Base-by-base conservation (phyloP, 2,329 filamentous ascomycete species). In the Davidsoniella neocaledoniae region DNA sequence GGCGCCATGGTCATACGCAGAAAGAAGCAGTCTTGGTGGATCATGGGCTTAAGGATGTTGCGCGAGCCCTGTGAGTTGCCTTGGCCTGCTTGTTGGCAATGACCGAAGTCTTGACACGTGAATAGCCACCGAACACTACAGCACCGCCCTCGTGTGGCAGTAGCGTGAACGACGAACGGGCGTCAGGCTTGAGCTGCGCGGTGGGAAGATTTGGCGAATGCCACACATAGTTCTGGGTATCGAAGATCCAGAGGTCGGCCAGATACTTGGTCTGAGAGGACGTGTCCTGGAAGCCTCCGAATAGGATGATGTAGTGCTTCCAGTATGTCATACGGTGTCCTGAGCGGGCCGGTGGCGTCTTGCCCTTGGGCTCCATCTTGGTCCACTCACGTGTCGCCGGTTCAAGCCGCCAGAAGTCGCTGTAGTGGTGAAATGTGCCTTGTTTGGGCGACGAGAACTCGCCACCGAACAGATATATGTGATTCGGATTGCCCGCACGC, bases 341-440 rank as follows among this genome's bases (percentile, higher is more conserved):
- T 62, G 85, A 93, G 56, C 91, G 73, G 2, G 90, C 87, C 2
- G 86, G 82, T 38, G 90, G 90, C 36, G 74, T 74, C 63, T 84
- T 85, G 52, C 84, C 84, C 68, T 76, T 77, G 58, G 72, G 73
- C 63, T 98, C 91, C 33, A 98, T 71, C 54, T 88, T 83, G 51
- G 79, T 84, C 91, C 91, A 98, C 68, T 98, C 91, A 58, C 87
- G 74, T 6, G 77, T 80, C 7, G 73, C 74, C 0, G 90, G 83
- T 60, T 96, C 88, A 41, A 96, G 74, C 46, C 83, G 75, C 90
- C 91, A 98, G 63, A 98, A 96, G 66, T 96, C 91, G 60, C 94
- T 94, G 68, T 98, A 98, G 65, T 98, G 91, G 64, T 98, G 95
- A 60, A 98, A 98, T 0, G 90, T 96, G 3, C 91, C 91, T 65